Evolutionary conservation across 2,329 filamentous ascomycete species (phyloP), one percentile per base, ranked within the genome.

Genomic region (Raffaelea albimanens): DNA sequence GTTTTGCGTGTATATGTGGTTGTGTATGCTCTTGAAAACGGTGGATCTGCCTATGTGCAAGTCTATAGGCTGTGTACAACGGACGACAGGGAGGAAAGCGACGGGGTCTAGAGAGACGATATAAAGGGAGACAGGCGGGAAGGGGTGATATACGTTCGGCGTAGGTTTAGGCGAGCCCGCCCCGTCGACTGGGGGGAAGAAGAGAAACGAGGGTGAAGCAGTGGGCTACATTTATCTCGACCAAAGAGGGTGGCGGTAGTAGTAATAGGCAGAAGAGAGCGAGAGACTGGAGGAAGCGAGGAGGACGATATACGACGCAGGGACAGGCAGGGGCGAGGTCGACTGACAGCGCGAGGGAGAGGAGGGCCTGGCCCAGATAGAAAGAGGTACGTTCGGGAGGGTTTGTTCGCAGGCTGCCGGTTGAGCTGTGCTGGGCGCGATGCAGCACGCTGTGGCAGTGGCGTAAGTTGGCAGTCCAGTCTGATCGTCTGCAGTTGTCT

Each of bases 201-300:
- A 25, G 47, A 19, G 31, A 29, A 20, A 39, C 20, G 43, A 38
- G 38, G n/a, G 16, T 34, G 40, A 31, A 21, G 38, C 41, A 47
- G 40, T 34, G 29, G 47, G 45, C 51, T 48, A 51, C 51, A 51
- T 53, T 49, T 49, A 51, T 47, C 34, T 40, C 31, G 29, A 14
- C 14, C 43, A 19, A 38, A n/a, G 21, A 38, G 33, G 21, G 23
- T 11, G 29, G 16, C 11, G 43, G 25, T 10, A 18, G 20, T n/a
- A 16, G 29, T 16, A 22, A 25, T 13, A 44, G 21, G 16, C 4
- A 16, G 29, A 11, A 25, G 31, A 16, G 34, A 16, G 44, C 34
- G 25, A 19, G 25, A 25, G 33, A 23, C 18, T 22, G 18, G 19
- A 16, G 20, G 20, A 36, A 18, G 5, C 7, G 31, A 10, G 34